phyloP scores from a whole-genome alignment of 2,329 filamentous ascomycete species.

The Diplodia intermedia region DNA sequence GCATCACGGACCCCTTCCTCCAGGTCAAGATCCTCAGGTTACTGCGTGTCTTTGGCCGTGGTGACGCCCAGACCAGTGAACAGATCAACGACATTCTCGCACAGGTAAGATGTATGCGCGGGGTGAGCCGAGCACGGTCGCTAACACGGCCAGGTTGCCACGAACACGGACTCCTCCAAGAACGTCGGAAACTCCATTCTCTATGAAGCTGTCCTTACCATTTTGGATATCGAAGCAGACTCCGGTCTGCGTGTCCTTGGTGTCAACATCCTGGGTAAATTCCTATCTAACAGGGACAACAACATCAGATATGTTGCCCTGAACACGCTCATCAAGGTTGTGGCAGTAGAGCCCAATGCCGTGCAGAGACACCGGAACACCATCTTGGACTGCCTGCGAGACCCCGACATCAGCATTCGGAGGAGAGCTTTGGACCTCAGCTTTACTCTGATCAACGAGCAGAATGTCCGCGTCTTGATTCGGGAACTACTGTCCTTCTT shows the following conservation, averaged over 20 bases:
- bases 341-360: constrained; percentile 96
- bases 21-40: constrained; percentile 95
- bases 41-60: constrained; percentile 82
- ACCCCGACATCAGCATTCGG: constrained; percentile 97
- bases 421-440: constrained; percentile 94
- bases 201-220: constrained; percentile 95
- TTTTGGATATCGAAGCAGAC: constrained; percentile 97
- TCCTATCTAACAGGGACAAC: constrained; percentile 97
- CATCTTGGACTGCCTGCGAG: constrained; percentile 91
- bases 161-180: constrained; percentile 97
- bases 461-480: constrained; percentile 92
- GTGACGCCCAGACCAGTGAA: constrained; percentile 87
- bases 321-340: constrained; percentile 97
- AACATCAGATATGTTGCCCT: constrained; percentile 98
- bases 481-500: constrained; percentile 92
- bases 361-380: constrained; percentile 97
- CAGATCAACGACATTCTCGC: constrained; percentile 98
- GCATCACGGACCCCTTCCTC: constrained; percentile 95
- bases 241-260: constrained; percentile 92
- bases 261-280: constrained; percentile 98
- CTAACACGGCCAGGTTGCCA: constrained; percentile 69
- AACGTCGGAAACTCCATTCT: constrained; percentile 98
- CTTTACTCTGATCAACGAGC: constrained; percentile 97
- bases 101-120: constrained; percentile 57
- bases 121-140: neutral